Conservation (phyloP, 805 yeast species). For the Metschnikowia lachancei region DNA sequence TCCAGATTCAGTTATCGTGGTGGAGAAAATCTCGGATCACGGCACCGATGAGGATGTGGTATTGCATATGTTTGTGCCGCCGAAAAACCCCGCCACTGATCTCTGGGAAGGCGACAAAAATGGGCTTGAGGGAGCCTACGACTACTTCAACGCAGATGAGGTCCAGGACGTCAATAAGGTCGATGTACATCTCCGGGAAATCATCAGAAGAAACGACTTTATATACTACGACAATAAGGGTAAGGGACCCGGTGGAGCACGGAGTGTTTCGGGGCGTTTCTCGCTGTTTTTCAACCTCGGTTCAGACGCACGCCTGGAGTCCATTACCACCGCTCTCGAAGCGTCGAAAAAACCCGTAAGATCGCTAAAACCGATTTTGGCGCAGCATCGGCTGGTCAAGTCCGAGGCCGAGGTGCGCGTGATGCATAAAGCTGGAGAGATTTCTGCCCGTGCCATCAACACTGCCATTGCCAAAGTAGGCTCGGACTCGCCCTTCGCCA, state of each 20-base stretch:
- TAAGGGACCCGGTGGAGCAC: not conserved
- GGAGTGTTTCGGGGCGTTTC: slow-evolving; percentile 11
- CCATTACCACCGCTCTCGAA: slow-evolving; percentile 23
- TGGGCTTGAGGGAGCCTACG: slow-evolving; percentile 78
- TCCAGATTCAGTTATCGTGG: slow-evolving; percentile 69
- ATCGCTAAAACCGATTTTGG: slow-evolving; percentile 43
- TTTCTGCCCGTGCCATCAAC: slow-evolving; percentile 81
- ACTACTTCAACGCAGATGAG: slow-evolving; percentile 84
- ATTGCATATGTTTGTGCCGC: slow-evolving; percentile 82
- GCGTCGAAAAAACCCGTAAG: slow-evolving; percentile 37
- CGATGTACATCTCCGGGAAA: slow-evolving; percentile 41
- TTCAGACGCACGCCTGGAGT: slow-evolving; percentile 10
- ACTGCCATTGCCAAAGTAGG: slow-evolving; percentile 67
- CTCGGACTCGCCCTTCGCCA: slow-evolving; percentile 44
- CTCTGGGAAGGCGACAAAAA: slow-evolving; percentile 95
- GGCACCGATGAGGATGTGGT: slow-evolving; percentile 47
- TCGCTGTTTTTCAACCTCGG: slow-evolving; percentile 21
- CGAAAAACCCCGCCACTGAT: slow-evolving; percentile 72
- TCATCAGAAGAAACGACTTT: slow-evolving; percentile 48
- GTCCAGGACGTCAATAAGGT: slow-evolving; percentile 52
- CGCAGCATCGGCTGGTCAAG: slow-evolving; percentile 63
- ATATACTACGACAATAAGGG: slow-evolving; percentile 54
- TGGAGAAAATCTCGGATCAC: slow-evolving; percentile 58
- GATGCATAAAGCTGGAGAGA: slow-evolving; percentile 79
- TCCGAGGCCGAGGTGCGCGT: slow-evolving; percentile 71